phyloP scores from a whole-genome alignment of 257 asterid genomes.

The Solanum pennellii region DNA sequence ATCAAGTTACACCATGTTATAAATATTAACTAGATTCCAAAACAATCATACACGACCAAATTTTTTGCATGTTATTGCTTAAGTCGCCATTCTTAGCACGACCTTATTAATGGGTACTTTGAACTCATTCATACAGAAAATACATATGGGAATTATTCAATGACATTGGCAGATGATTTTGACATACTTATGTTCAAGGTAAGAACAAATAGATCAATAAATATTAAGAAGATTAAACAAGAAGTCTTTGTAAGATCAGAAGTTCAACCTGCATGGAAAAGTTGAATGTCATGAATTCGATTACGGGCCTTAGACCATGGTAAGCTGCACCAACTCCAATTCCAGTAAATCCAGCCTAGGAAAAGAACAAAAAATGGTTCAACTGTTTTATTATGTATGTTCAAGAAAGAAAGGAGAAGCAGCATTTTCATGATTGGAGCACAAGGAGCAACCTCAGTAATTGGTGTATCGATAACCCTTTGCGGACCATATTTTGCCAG shows the following conservation, averaged over 20 bases:
- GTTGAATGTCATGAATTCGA: constrained; percentile 95
- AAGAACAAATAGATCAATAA: background rate
- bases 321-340: constrained; percentile 98
- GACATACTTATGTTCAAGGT: background rate
- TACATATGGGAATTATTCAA: background rate
- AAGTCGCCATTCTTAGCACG: background rate
- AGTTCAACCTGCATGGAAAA: constrained; percentile 84
- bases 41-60: background rate
- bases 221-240: background rate
- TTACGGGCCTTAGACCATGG: constrained; percentile 77
- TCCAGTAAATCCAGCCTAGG: constrained; percentile 94
- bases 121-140: background rate
- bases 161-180: background rate
- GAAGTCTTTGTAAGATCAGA: background rate
- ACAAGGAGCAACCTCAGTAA: constrained; percentile 70
- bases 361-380: constrained; percentile 2
- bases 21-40: background rate
- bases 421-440: background rate
- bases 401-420: background rate
- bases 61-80: background rate
- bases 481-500: constrained; percentile 85
- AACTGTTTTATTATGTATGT: background rate
- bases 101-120: background rate
- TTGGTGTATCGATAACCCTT: constrained; percentile 88
- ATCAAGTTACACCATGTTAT: background rate